Evolutionary conservation across 768 basidiomycete species (phyloP).

Genomic region (Sporobolomyces pararoseus): DNA sequence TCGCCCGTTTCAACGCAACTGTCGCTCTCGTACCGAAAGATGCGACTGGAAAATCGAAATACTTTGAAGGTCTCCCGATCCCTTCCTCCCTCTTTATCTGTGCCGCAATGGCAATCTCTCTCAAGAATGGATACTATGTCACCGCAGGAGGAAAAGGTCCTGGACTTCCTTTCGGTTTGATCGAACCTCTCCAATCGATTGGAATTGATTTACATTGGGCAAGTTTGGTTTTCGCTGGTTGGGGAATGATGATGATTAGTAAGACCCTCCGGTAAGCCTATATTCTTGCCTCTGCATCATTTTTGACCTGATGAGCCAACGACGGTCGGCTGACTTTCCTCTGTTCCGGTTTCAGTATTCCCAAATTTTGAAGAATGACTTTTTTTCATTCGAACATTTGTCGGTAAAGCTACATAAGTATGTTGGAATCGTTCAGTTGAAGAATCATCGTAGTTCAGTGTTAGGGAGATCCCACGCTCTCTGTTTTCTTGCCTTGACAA

Average conservation of each 20-base stretch:
- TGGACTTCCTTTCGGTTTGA: conserved; percentile 55
- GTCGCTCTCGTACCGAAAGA: conserved; percentile 91
- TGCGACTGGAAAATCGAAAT: conserved; percentile 75
- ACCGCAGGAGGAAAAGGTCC: conserved; percentile 55
- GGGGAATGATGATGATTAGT: conserved; percentile 97
- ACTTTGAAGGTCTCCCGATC: conserved; percentile 97
- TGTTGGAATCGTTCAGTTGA: too few species aligned
- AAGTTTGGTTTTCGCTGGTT: conserved; percentile 69
- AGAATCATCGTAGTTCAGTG: too few species aligned
- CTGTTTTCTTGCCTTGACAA: too few species aligned
- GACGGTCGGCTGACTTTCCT: background rate
- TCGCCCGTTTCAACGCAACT: conserved; percentile 97
- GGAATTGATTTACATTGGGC: conserved; percentile 70
- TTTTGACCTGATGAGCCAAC: background rate
- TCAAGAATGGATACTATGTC: conserved; percentile 21
- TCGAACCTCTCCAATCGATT: conserved; percentile 45
- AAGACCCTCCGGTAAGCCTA: conserved; percentile 68
- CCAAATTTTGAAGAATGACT: background rate
- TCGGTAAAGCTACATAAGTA: background rate
- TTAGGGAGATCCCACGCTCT: too few species aligned
- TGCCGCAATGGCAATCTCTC: conserved; percentile 68
- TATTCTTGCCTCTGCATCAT: background rate
- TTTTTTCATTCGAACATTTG: too few species aligned
- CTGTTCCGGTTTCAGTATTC: background rate
- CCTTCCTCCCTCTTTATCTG: conserved; percentile 83